phyloP scores from a whole-genome alignment of 257 asterid species.

The Solanum pinnatisectum region DNA sequence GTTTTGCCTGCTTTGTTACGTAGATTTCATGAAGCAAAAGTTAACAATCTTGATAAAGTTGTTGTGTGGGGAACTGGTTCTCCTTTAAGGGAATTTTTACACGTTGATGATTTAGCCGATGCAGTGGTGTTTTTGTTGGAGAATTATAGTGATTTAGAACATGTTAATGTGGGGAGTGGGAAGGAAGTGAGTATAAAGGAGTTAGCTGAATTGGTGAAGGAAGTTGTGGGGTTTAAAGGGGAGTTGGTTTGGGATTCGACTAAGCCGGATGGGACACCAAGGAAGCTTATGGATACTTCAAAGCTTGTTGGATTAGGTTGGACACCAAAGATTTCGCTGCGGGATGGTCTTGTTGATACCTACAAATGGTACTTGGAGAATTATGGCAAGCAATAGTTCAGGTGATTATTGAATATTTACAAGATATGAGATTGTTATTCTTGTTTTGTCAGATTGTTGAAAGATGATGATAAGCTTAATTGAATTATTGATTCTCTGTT shows the following conservation, averaged over 20 bases:
- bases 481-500: not conserved
- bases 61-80: slow-evolving; percentile 95
- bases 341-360: slow-evolving; percentile 64
- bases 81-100: slow-evolving; percentile 82
- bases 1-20: slow-evolving; percentile 77
- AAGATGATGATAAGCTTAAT: not conserved
- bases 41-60: slow-evolving; percentile 32
- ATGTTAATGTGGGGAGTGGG: slow-evolving; percentile 92
- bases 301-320: slow-evolving; percentile 74
- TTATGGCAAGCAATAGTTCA: slow-evolving; percentile 24
- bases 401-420: slow-evolving; percentile 14
- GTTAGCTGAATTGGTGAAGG: slow-evolving; percentile 79
- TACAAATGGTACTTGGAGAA: slow-evolving; percentile 80
- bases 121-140: slow-evolving; percentile 65
- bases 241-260: slow-evolving; percentile 74
- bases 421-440: not conserved
- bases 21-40: slow-evolving; percentile 78
- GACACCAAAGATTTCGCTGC: slow-evolving; percentile 66
- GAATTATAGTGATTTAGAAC: slow-evolving; percentile 66
- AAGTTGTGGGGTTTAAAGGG: slow-evolving; percentile 77
- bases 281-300: slow-evolving; percentile 94
- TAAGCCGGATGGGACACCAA: slow-evolving; percentile 93
- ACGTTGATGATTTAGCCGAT: slow-evolving; percentile 88
- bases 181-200: slow-evolving; percentile 80
- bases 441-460: not conserved